phyloP scores from a whole-genome alignment of 352 stramenopile species.

The Phytophthora sojae region DNA sequence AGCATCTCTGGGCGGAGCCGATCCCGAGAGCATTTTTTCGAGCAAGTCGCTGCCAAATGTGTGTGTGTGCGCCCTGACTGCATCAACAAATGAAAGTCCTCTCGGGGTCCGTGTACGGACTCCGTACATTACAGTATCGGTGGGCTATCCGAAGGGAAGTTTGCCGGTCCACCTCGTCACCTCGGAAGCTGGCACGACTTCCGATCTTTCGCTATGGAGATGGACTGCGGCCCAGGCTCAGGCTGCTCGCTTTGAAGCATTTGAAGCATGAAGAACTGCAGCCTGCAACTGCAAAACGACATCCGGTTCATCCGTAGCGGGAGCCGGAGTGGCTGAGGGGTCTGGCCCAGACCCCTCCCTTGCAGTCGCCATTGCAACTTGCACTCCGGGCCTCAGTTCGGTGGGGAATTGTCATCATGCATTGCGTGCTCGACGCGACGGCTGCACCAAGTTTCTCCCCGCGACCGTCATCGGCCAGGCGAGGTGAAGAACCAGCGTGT shows the following conservation, averaged over 20 bases:
- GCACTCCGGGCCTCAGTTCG: not conserved
- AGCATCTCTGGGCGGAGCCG: not conserved
- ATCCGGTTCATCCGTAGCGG: conserved; percentile 33
- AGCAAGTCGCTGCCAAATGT: conserved; percentile 17
- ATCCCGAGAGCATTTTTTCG: conserved; percentile 22
- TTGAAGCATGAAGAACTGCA: not conserved
- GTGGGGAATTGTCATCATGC: conserved; percentile 4
- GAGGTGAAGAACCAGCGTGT: not conserved
- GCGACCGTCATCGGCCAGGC: not conserved
- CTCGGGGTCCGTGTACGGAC: too few species aligned
- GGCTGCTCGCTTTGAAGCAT: not conserved
- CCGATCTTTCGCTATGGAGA: not conserved
- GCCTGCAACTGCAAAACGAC: conserved; percentile 10
- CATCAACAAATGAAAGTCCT: conserved; percentile 7
- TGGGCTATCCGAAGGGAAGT: not conserved
- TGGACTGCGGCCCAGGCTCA: not conserved
- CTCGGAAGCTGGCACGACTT: not conserved
- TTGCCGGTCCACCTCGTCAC: not conserved
- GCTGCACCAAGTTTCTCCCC: not conserved
- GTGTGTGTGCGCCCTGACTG: too few species aligned
- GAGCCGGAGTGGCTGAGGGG: too few species aligned
- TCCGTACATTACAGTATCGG: conserved; percentile 1
- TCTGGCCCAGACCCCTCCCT: too few species aligned
- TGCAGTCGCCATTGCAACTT: too few species aligned
- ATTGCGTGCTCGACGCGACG: not conserved